These are phyloP conservation scores for Haemoproteus tartakovskyi DNA, from an alignment of 169 alveolate genomes.

Conservation along the genomic window DNA sequence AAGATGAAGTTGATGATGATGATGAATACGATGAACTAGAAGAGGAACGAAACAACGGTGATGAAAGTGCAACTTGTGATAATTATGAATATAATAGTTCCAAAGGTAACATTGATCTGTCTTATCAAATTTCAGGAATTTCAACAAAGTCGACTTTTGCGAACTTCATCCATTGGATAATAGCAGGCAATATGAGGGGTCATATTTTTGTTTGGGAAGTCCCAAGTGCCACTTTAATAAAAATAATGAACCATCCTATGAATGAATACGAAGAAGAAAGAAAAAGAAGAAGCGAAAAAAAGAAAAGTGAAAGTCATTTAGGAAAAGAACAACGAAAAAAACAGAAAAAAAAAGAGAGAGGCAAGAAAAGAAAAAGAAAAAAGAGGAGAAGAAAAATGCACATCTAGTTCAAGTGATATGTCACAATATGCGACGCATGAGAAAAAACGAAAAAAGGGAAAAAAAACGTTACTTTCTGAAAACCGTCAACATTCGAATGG, in stretches of 20 bases:
- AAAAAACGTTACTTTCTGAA: too few species aligned
- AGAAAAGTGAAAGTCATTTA: neutral
- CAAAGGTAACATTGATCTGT: neutral
- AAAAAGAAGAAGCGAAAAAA: conserved; percentile 1
- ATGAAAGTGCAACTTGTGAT: neutral
- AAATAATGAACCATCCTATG: conserved; percentile 25
- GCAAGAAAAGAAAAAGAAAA: neutral
- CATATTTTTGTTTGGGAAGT: conserved; percentile 65
- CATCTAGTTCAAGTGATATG: too few species aligned
- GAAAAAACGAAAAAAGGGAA: too few species aligned
- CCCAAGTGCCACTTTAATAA: conserved; percentile 56
- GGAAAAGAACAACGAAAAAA: neutral
- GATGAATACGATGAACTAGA: neutral
- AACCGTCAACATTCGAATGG: too few species aligned
- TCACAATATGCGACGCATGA: too few species aligned
- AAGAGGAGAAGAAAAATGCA: neutral
- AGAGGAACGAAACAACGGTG: neutral
- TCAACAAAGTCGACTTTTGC: conserved; percentile 65
- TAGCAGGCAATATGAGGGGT: conserved; percentile 63
- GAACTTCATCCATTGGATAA: conserved; percentile 64
- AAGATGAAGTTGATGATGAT: neutral
- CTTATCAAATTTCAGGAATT: conserved; percentile 58
- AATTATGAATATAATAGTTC: neutral
- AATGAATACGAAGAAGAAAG: neutral
- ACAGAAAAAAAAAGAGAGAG: neutral